Base-by-base conservation (phyloP, 2,329 filamentous ascomycete genomes). In the Ophiostoma pallidulum region DNA sequence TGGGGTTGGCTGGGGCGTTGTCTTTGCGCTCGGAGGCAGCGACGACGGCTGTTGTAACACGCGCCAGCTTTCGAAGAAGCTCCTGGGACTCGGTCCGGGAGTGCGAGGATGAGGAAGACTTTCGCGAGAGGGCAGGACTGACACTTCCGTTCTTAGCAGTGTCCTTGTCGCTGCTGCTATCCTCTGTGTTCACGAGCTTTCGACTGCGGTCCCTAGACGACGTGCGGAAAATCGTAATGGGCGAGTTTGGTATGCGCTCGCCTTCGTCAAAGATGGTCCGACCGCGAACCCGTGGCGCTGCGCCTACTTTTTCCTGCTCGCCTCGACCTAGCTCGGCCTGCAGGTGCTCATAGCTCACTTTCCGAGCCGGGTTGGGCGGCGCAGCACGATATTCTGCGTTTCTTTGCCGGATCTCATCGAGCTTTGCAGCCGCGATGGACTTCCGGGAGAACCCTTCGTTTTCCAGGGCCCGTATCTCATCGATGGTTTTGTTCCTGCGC, bases 341-440 rank as follows among this genome's bases (percentile, higher is more conserved):
- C 18, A 42, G 39, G n/a, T 51, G 51, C 37, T 63, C 63, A 12
- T 47, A 59, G 47, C 56, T 62, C 4, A 59, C 54, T 35, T 54
- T 60, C 8, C 60, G 64, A 39, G 57, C 58, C 12, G 56, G 48
- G 41, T 71, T 32, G 6, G 20, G n/a, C 3, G 44, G 20, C n/a
- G 32, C 28, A 8, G 67, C 66, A 52, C 62, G 60, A 13, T 59
- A 58, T 37, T 62, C 62, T 4, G 69, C 66, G 56, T 78, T 75
- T 48, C 61, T 65, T 46, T 74, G 70, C 33, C 69, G 66, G 47
- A 77, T 76, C 58, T 77, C 74, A 29, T 72, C 73, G 3, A 79
- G 60, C 28, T 68, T 66, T 45, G 70, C 69, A 7, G 67, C 66
- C n/a, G 74, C 69, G 14, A 74, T 58, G 2, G 68, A 68, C 44